Conservation (phyloP, 2,329 filamentous ascomycete species). For the Ceratocystis lukuohia region DNA sequence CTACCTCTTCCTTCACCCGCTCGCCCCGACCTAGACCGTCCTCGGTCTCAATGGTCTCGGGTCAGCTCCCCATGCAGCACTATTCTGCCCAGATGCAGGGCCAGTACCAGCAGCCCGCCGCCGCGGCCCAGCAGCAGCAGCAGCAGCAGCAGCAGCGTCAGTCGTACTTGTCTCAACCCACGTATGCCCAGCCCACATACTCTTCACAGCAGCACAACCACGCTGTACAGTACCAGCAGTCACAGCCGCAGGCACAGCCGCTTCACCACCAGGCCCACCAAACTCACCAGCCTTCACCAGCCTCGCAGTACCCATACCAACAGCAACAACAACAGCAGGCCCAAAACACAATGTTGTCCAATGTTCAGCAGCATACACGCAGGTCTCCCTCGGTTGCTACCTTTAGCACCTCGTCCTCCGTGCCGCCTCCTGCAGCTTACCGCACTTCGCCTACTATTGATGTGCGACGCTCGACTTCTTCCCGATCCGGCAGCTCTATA, state of each 20-base stretch:
- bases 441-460: slow-evolving; percentile 43
- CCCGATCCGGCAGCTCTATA: slow-evolving; percentile 49
- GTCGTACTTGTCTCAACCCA: slow-evolving; percentile 6
- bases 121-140: neutral
- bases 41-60: slow-evolving; percentile 15
- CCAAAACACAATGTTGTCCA: slow-evolving; percentile 23
- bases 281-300: neutral
- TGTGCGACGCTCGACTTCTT: slow-evolving; percentile 65
- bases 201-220: slow-evolving; percentile 16
- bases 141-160: slow-evolving; percentile 14
- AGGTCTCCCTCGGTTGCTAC: slow-evolving; percentile 54
- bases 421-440: slow-evolving; percentile 45
- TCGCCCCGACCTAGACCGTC: slow-evolving; percentile 10
- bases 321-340: slow-evolving; percentile 25
- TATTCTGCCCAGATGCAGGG: slow-evolving; percentile 9
- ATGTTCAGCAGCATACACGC: slow-evolving; percentile 31
- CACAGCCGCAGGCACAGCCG: slow-evolving; percentile 13
- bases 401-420: slow-evolving; percentile 57
- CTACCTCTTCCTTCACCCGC: slow-evolving; percentile 31
- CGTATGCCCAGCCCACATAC: slow-evolving; percentile 11
- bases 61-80: slow-evolving; percentile 15
- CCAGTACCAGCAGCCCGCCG: slow-evolving; percentile 15
- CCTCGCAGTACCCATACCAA: slow-evolving; percentile 10
- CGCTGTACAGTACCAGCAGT: slow-evolving; percentile 9
- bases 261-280: slow-evolving; percentile 14